These are phyloP conservation scores for Tetrapisispora iriomotensis DNA, from an alignment of 805 yeast genomes.

Conservation along the genomic window DNA sequence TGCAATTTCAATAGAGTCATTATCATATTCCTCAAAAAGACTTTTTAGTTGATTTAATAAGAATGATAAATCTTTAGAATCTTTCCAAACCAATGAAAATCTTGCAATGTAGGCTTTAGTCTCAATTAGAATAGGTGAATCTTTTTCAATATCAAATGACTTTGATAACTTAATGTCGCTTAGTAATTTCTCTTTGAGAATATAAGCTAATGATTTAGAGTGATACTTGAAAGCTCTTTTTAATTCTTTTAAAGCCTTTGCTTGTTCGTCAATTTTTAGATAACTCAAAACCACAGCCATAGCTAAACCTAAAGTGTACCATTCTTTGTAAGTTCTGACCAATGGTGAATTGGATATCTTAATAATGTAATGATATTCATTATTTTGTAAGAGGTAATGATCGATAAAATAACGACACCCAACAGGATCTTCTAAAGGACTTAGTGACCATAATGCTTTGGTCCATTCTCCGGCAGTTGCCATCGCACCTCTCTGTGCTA, in stretches of 20 bases:
- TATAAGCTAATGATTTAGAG: constrained; percentile 38
- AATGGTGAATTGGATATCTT: constrained; percentile 49
- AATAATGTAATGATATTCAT: constrained; percentile 53
- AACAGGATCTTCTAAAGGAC: constrained; percentile 73
- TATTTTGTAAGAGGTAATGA: constrained; percentile 58
- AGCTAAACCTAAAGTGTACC: constrained; percentile 67
- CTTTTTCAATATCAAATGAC: constrained; percentile 17
- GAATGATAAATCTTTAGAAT: constrained; percentile 37
- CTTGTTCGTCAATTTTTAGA: constrained; percentile 33
- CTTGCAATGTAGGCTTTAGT: constrained; percentile 30
- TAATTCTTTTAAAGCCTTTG: constrained; percentile 41
- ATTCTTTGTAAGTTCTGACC: constrained; percentile 44
- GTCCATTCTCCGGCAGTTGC: constrained; percentile 69
- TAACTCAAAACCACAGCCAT: constrained; percentile 60
- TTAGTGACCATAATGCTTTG: constrained; percentile 56
- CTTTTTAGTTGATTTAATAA: constrained; percentile 34
- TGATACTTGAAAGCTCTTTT: constrained; percentile 42
- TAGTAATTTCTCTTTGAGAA: constrained; percentile 19
- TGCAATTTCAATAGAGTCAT: constrained; percentile 4
- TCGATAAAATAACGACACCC: constrained; percentile 81
- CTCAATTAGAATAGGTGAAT: constrained; percentile 25
- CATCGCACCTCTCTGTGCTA: constrained; percentile 70
- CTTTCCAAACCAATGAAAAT: constrained; percentile 47
- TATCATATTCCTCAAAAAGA: constrained; percentile 13
- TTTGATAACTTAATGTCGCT: constrained; percentile 13